phyloP scores from a whole-genome alignment of 352 stramenopile genomes.

The Globisporangium rhizosaccharum region DNA sequence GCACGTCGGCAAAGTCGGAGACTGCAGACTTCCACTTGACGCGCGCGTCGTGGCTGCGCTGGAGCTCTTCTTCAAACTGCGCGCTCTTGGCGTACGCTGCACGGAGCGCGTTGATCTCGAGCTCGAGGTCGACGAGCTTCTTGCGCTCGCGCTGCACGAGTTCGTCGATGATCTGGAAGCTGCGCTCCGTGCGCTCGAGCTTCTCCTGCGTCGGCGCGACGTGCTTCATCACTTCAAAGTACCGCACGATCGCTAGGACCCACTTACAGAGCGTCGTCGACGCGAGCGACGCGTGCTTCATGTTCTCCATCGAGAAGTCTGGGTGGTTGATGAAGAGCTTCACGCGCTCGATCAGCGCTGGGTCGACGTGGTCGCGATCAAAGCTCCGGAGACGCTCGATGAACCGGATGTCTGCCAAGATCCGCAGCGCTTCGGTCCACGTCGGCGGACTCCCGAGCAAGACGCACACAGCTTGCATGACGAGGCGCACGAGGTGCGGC shows the following conservation, averaged over 20 bases:
- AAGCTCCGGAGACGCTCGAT: slow-evolving; percentile 54
- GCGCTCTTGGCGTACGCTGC: slow-evolving; percentile 24
- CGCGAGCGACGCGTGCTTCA: slow-evolving; percentile 61
- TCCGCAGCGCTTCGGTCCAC: slow-evolving; percentile 59
- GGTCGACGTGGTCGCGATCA: slow-evolving; percentile 46
- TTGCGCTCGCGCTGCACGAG: slow-evolving; percentile 35
- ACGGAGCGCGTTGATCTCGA: slow-evolving; percentile 41
- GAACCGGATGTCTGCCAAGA: slow-evolving; percentile 65
- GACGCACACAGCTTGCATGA: slow-evolving; percentile 74
- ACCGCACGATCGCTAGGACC: slow-evolving; percentile 60
- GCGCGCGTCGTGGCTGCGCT: slow-evolving; percentile 42
- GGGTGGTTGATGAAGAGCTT: slow-evolving; percentile 62
- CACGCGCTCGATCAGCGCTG: slow-evolving; percentile 38
- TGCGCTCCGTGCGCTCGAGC: slow-evolving; percentile 32
- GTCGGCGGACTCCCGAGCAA: slow-evolving; percentile 50
- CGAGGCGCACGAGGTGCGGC: slow-evolving; percentile 62
- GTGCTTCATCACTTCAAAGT: slow-evolving; percentile 63
- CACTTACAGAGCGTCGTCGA: slow-evolving; percentile 70
- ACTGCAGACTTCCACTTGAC: slow-evolving; percentile 36
- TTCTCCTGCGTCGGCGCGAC: slow-evolving; percentile 48
- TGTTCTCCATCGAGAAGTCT: slow-evolving; percentile 75
- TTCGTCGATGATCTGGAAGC: slow-evolving; percentile 36
- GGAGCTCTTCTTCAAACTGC: slow-evolving; percentile 39
- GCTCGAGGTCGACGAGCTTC: slow-evolving; percentile 47
- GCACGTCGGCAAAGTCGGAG: slow-evolving; percentile 29